Base-by-base conservation (phyloP, 805 yeast genomes). In the Jamesozyma piceae region DNA sequence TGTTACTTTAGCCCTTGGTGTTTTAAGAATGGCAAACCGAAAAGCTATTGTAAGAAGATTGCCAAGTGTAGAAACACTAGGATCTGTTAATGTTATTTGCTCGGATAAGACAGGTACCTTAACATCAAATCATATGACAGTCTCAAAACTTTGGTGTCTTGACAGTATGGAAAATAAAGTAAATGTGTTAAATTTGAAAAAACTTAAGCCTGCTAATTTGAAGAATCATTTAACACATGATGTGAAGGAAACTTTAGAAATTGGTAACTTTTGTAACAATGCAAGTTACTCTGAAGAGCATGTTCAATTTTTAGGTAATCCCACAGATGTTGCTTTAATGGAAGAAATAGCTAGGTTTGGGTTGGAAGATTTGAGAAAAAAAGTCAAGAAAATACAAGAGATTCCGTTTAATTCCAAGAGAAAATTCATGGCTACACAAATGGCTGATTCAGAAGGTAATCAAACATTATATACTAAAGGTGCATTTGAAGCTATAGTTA, bases 1-100 rank as follows among this genome's bases (percentile, higher is more conserved):
- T 5, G 98, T 92, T 9, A 92, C 98, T 0, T 70, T 92, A 48
- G 98, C 98, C 0, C 70, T 92, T 19, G 98, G 98, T 39, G 98
- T 92, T 35, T 70, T 92, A 51, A 74, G 97, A 66, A 92, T 92
- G 98, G 97, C 98, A 5, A 78, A 77, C 41, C 81, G 88, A 53
- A 84, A 82, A 55, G 98, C 97, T 2, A 92, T 92, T 58, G 95
- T 92, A 41, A 83, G 89, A 57, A 77, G 97, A 52, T 69, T 92
- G 49, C 97, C 98, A 15, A 80, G 92, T 52, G 98, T 92, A 24
- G 97, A 89, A 64, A 89, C 97, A 8, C 73, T 89, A 49, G 97
- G 97, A 5, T 84, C 94, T 37, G 96, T 88, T 30, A 89, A 88
- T 58, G 96, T 88, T 36, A 85, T 88, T 51, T 87, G 96, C 58